Conservation (phyloP, 805 yeast genomes). For the Wickerhamia fluorescens region DNA sequence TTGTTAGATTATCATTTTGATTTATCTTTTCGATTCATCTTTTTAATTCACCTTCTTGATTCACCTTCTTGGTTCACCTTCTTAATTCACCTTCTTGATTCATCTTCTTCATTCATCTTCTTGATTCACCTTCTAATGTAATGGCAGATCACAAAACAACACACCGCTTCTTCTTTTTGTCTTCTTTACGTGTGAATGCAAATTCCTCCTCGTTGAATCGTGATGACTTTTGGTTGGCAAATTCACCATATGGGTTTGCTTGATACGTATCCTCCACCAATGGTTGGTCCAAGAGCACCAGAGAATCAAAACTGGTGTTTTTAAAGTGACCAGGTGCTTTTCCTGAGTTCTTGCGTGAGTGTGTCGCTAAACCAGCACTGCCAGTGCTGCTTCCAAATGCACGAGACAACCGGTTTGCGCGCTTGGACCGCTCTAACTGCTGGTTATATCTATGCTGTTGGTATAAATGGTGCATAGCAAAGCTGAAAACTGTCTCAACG, state of each 20-base stretch:
- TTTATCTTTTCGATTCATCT: too few relatives aligned
- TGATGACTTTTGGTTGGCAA: too few relatives aligned
- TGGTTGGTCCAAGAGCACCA: conserved; percentile 32
- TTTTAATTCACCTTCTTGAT: too few relatives aligned
- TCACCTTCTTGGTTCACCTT: too few relatives aligned
- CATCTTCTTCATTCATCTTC: too few relatives aligned
- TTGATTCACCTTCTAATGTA: too few relatives aligned
- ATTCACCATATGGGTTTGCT: conserved; percentile 30
- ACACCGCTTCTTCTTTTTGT: conserved; percentile 27
- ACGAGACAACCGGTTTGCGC: conserved; percentile 27
- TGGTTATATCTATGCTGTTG: conserved; percentile 29
- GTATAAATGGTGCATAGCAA: conserved; percentile 41
- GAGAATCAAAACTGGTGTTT: conserved; percentile 29
- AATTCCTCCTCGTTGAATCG: conserved; percentile 37
- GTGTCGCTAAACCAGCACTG: conserved; percentile 8
- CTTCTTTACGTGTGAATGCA: conserved; percentile 29
- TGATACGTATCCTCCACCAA: conserved; percentile 31
- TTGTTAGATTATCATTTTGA: too few relatives aligned
- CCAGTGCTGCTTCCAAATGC: conserved; percentile 18
- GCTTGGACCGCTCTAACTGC: conserved; percentile 25
- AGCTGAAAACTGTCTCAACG: conserved; percentile 59
- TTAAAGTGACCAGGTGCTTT: conserved; percentile 26
- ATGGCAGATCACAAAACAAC: conserved; percentile 17
- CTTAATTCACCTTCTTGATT: too few relatives aligned
- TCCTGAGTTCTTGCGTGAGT: conserved; percentile 17